Base-by-base conservation (phyloP, 2,329 filamentous ascomycete genomes). In the Hypoxylon sp. region DNA sequence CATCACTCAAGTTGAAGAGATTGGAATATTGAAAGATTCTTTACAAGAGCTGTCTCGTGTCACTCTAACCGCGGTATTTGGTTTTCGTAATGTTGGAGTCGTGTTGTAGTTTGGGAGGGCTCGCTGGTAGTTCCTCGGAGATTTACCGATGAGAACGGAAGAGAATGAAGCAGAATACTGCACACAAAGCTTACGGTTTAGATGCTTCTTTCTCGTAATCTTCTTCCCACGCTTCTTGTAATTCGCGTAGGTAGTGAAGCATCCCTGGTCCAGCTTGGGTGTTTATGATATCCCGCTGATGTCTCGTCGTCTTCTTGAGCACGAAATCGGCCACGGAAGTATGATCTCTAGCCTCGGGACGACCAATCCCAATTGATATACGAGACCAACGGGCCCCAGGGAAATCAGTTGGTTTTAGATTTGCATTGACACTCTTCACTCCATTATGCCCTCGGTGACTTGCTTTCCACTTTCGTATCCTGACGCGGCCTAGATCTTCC, bases 281-380 rank as follows among this genome's bases (percentile, higher is more conserved):
- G 21, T 81, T 77, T 31, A 90, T 69, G 9, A 74, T 68, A 13
- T 68, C 66, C 65, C 75, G 75, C 65, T 89, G 79, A 7, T 68
- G 63, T 5, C 63, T 57, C 7, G 77, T 79, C 77, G 94, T 85
- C 63, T 83, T 83, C 49, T 78, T 78, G 61, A 97, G 73, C 31
- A 97, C 92, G 74, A 93, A 96, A 16, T 82, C 75, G 31, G 86
- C 82, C 7, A 97, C 91, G 2, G 82, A 82, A 27, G 75, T 73
- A 15, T 78, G 75, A 38, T 90, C 86, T 57, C 91, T 79, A 56
- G 80, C 86, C 34, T 74, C 76, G 0, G 93, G 93, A 34, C 94
- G 76, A n/a, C 90, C 92, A 73, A 97, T 96, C 0, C 94, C 94
- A 8, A 97, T 75, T 0, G 89, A 87, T 40, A 97, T 82, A 51